Evolutionary conservation across 306 rosid genomes (phyloP).

Genomic region (Hylodesmum podocarpum): DNA sequence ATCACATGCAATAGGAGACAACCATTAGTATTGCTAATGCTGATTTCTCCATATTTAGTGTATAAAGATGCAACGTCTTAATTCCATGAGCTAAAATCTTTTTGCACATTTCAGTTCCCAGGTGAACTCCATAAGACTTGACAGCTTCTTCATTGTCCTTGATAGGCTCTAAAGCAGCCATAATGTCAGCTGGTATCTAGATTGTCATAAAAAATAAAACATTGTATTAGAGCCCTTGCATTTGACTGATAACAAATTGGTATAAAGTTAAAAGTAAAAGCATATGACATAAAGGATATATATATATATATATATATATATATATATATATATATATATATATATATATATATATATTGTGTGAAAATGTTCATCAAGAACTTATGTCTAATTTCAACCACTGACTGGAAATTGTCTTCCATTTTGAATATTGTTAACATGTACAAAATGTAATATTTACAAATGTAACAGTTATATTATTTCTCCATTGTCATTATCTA

Average conservation of each 20-base stretch:
- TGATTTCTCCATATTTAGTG: conserved; percentile 94
- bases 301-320: too few relatives aligned
- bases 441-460: neutral
- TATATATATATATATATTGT: too few relatives aligned
- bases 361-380: neutral
- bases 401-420: conserved; percentile 3
- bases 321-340: too few relatives aligned
- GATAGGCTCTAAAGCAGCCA: conserved; percentile 88
- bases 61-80: conserved; percentile 84
- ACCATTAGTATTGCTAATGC: conserved; percentile 81
- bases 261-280: neutral
- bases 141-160: conserved; percentile 99
- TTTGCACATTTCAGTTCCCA: conserved; percentile 95
- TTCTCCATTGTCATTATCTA: neutral
- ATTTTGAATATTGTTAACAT: neutral
- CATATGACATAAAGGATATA: neutral
- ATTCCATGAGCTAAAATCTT: conserved; percentile 93
- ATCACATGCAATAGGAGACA: conserved; percentile 21
- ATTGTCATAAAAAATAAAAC: conserved; percentile 31
- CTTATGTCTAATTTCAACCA: neutral
- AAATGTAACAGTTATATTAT: neutral
- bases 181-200: conserved; percentile 79
- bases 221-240: conserved; percentile 10
- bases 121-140: conserved; percentile 85
- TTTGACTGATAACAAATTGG: conserved; percentile 19